Base-by-base conservation (phyloP, 129 eudicot genomes). In the Heracleum sosnowskyi region DNA sequence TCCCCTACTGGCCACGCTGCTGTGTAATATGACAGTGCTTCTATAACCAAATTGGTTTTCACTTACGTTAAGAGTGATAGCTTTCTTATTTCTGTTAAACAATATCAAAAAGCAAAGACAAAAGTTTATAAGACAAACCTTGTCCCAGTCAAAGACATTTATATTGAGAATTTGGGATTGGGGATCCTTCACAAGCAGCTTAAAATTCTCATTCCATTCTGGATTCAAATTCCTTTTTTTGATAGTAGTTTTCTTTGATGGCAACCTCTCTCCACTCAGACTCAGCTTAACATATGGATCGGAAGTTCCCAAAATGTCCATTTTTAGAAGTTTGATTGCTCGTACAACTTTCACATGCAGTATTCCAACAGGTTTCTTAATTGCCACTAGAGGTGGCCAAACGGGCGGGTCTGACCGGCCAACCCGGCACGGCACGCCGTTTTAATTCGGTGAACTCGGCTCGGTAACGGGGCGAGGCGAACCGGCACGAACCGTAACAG, bases 141-240 rank as follows among this genome's bases (percentile, higher is more conserved):
- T 94, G 84, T 94, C 98, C 98, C 98, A 94, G 57, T 94, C 98
- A 71, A 35, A 92, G 74, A 90, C 85, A 76, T 92, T 76, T 45
- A 92, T 82, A 51, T 85, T 80, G 69, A 92, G 96, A 73, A 84
- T 36, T 77, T 92, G 97, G 75, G 91, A 85, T 63, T 85, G 86
- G n/a, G 96, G 97, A 24, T 90, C 96, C 62, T 85, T 92, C 20
- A 92, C 93, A 45, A 88, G 82, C 68, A 92, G 91, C 89, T 88
- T 92, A 57, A 92, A 92, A 64, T 83, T 84, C 85, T 92, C 97
- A 53, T 92, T 88, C 97, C 97, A 92, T 57, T 81, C 86, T 0
- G 97, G 96, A 84, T 92, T 88, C 71, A 92, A 80, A 0, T 90
- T 92, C 85, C 83, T 90, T 76, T 90, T 92, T 87, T 90, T 90